Percentiles rank a stretch among this genome's conserved stretches.
These are phyloP conservation scores for Aspergillus cejpii DNA, from an alignment of 2,329 filamentous ascomycete species.

Conservation along the genomic window DNA sequence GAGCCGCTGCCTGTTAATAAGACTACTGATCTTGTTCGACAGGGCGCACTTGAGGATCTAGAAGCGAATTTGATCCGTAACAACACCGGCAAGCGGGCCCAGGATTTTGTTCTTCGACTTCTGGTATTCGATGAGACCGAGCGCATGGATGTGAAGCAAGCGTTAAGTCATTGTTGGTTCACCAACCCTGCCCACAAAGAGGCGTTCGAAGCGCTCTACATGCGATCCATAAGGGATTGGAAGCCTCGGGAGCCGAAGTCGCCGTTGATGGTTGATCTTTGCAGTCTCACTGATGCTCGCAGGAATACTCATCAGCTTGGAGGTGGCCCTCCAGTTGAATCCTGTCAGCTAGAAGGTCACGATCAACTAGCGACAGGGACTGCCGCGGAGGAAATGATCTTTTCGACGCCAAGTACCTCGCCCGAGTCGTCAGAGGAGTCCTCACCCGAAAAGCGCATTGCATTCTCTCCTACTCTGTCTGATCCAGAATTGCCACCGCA, in stretches of 20 bases:
- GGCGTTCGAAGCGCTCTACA: constrained; percentile 47
- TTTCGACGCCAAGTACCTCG: too few relatives aligned
- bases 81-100: constrained; percentile 39
- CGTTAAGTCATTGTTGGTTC: constrained; percentile 53
- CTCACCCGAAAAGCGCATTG: not conserved
- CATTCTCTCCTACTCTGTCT: constrained; percentile 19
- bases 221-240: constrained; percentile 47
- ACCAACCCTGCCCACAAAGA: constrained; percentile 43
- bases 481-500: constrained; percentile 20
- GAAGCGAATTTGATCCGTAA: constrained; percentile 42
- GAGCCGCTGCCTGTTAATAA: constrained; percentile 27
- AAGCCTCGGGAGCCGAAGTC: constrained; percentile 30
- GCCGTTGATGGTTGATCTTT: constrained; percentile 11
- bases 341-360: not conserved
- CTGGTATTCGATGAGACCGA: constrained; percentile 45
- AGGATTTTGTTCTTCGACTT: constrained; percentile 49
- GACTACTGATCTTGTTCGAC: constrained; percentile 27
- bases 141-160: constrained; percentile 50
- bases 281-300: not conserved
- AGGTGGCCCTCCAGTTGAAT: too few relatives aligned
- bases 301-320: not conserved
- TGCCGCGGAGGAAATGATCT: too few relatives aligned
- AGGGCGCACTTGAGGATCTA: constrained; percentile 42
- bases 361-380: not conserved
- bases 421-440: not conserved